These are phyloP conservation scores for Sugiyamaella mastotermitis DNA, from an alignment of 805 yeast species.

Conservation along the genomic window DNA sequence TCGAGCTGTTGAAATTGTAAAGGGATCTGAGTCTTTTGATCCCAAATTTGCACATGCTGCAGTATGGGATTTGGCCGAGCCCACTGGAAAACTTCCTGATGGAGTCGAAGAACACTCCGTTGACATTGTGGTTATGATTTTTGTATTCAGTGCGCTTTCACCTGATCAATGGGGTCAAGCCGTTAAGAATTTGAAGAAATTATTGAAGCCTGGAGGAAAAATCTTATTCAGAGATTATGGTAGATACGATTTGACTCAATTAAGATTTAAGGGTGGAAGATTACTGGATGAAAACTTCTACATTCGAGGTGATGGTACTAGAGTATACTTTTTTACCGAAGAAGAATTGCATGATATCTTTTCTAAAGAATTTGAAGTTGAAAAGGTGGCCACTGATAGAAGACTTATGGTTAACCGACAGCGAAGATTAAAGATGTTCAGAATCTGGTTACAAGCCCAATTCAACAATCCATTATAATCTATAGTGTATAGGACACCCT, in stretches of 20 bases:
- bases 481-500: neutral
- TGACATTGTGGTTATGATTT: conserved; percentile 90
- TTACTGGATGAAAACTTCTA: conserved; percentile 87
- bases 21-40: conserved; percentile 53
- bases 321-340: conserved; percentile 95
- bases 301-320: conserved; percentile 95
- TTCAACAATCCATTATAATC: conserved; percentile 38
- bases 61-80: conserved; percentile 93
- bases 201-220: conserved; percentile 89
- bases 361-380: conserved; percentile 55
- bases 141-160: conserved; percentile 85
- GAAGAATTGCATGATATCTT: conserved; percentile 80
- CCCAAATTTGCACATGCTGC: conserved; percentile 66
- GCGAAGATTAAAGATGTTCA: conserved; percentile 87
- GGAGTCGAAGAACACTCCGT: conserved; percentile 75
- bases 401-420: conserved; percentile 87
- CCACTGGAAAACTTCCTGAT: conserved; percentile 70
- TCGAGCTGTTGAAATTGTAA: conserved; percentile 84
- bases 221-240: conserved; percentile 92
- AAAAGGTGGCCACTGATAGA: conserved; percentile 81
- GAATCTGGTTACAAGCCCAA: conserved; percentile 95
- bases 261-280: conserved; percentile 84
- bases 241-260: conserved; percentile 91
- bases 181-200: conserved; percentile 56
- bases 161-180: conserved; percentile 91